phyloP scores from a whole-genome alignment of 1,284 basidiomycete species.

The Pterula multifida region DNA sequence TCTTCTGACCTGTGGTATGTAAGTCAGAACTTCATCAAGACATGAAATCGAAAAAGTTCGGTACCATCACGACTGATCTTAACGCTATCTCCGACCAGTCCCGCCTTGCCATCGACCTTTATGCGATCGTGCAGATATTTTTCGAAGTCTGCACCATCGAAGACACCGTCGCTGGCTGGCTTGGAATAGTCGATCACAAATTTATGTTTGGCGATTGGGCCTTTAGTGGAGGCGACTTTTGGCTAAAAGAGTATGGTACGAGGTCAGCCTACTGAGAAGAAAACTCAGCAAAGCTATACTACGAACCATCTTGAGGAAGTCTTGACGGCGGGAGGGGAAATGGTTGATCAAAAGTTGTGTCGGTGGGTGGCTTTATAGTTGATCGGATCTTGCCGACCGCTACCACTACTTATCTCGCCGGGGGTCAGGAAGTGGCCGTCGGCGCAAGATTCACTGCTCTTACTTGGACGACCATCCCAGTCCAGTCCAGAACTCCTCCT shows the following conservation, averaged over 20 bases:
- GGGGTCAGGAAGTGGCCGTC: background rate
- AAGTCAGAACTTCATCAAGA: constrained; percentile 4
- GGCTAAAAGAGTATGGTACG: constrained; percentile 28
- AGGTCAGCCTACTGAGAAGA: constrained; percentile 85
- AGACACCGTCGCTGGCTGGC: constrained; percentile 83
- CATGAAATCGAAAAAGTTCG: constrained; percentile 16
- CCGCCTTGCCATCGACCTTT: constrained; percentile 75
- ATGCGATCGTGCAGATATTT: constrained; percentile 92
- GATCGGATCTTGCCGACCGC: background rate
- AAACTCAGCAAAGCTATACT: constrained; percentile 75
- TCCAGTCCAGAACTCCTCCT: background rate
- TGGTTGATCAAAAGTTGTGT: background rate
- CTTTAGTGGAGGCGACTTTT: constrained; percentile 61
- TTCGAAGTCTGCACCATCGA: constrained; percentile 85
- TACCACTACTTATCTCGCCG: background rate
- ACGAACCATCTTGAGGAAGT: constrained; percentile 57
- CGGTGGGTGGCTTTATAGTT: constrained; percentile 7
- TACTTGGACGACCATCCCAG: background rate
- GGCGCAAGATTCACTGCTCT: background rate
- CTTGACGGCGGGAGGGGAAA: constrained; percentile 11
- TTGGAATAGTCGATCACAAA: constrained; percentile 93
- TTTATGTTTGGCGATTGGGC: constrained; percentile 71
- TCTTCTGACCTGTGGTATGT: constrained; percentile 31
- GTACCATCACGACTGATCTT: constrained; percentile 75
- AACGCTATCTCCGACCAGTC: constrained; percentile 79